Percentiles rank a stretch among this genome's conserved stretches.
These are phyloP conservation scores for Saccharomycopsis javanensis DNA, from an alignment of 805 yeast species.

Conservation along the genomic window DNA sequence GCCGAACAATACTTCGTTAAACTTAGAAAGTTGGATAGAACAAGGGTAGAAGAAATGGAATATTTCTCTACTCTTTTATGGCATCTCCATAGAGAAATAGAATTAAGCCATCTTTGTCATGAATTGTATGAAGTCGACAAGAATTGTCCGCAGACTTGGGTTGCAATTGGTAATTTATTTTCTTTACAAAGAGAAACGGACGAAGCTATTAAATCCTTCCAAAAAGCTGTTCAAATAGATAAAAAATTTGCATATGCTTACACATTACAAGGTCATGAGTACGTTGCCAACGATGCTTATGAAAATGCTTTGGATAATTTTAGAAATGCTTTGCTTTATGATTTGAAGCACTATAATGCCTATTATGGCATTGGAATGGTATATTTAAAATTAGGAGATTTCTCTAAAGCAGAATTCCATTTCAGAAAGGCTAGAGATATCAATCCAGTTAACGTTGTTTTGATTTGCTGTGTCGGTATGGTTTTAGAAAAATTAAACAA, in stretches of 20 bases:
- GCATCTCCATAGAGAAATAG: constrained; percentile 80
- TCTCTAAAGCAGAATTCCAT: constrained; percentile 73
- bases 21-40: constrained; percentile 62
- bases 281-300: constrained; percentile 76
- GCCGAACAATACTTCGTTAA: constrained; percentile 53
- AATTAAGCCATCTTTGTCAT: constrained; percentile 71
- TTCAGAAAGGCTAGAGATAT: constrained; percentile 80
- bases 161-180: constrained; percentile 80
- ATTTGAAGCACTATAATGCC: constrained; percentile 84
- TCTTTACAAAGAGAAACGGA: constrained; percentile 78
- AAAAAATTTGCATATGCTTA: constrained; percentile 76
- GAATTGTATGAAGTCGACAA: constrained; percentile 62
- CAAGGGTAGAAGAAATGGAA: constrained; percentile 83
- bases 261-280: constrained; percentile 91
- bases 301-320: constrained; percentile 82
- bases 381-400: constrained; percentile 75
- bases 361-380: constrained; percentile 96
- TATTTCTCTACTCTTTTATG: constrained; percentile 81
- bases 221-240: constrained; percentile 61
- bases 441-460: constrained; percentile 82
- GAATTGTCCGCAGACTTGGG: constrained; percentile 80
- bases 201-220: constrained; percentile 82
- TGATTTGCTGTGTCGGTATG: constrained; percentile 91
- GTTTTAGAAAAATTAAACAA: constrained; percentile 70
- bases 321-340: constrained; percentile 65